Evolutionary conservation across 345 rosid species (phyloP).

Genomic region (Eucalyptus melliodora): DNA sequence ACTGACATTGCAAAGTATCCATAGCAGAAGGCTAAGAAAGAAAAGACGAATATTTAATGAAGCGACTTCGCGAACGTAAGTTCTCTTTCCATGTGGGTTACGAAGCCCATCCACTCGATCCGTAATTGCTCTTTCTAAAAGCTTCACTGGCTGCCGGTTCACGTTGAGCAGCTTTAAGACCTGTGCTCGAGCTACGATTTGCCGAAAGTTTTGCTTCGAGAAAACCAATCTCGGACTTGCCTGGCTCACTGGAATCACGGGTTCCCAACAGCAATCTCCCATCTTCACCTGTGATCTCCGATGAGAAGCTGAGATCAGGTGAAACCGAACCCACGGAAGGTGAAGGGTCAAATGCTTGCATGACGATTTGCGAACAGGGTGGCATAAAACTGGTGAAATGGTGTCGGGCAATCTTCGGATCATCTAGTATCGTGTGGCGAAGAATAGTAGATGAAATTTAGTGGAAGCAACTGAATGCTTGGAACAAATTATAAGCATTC

Average conservation of each 20-base stretch:
- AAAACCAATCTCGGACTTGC: background rate
- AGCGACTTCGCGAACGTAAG: background rate
- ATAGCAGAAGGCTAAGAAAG: constrained; percentile 1
- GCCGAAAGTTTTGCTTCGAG: constrained; percentile 3
- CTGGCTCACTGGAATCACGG: background rate
- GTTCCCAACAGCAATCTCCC: background rate
- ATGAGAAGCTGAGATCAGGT: background rate
- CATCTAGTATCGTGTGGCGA: too few relatives aligned
- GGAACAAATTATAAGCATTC: too few relatives aligned
- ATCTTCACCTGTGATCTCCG: background rate
- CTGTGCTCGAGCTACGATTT: constrained; percentile 3
- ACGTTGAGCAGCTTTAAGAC: background rate
- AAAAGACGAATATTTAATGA: background rate
- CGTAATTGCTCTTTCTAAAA: constrained; percentile 9
- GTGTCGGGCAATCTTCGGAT: too few relatives aligned
- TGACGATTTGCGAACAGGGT: too few relatives aligned
- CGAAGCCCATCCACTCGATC: background rate
- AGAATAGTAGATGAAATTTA: too few relatives aligned
- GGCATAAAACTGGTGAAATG: too few relatives aligned
- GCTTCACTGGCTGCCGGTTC: constrained; percentile 8
- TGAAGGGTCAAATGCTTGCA: too few relatives aligned
- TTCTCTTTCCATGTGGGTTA: constrained; percentile 8
- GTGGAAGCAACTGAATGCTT: too few relatives aligned
- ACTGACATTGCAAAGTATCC: background rate
- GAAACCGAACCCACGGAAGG: background rate